Evolutionary conservation across 441 rosid genomes (phyloP).

Genomic region (Dalechampia spathulata): DNA sequence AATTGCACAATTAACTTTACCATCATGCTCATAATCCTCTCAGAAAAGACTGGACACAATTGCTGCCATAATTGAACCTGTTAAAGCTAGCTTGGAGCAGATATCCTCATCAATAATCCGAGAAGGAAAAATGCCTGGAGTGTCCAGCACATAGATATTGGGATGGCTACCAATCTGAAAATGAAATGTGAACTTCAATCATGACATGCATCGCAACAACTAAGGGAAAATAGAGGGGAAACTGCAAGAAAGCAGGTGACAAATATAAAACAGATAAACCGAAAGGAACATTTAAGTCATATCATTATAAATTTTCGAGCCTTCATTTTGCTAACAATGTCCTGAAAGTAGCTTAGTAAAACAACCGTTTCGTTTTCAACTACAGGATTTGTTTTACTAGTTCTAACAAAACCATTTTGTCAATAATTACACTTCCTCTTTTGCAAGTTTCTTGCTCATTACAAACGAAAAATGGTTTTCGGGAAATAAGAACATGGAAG

Average conservation of each 20-base stretch:
- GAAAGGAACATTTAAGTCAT: too few species aligned
- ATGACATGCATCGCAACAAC: too few species aligned
- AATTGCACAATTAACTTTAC: not conserved
- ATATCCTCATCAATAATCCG: slow-evolving; percentile 32
- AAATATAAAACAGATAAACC: too few species aligned
- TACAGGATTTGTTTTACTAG: too few species aligned
- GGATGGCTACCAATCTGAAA: slow-evolving; percentile 74
- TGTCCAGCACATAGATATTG: slow-evolving; percentile 65
- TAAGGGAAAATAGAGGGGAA: not conserved
- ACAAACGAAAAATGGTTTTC: too few species aligned
- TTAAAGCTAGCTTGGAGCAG: slow-evolving; percentile 66
- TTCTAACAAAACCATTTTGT: not conserved
- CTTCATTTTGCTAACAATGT: too few species aligned
- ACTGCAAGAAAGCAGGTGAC: too few species aligned
- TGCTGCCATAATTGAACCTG: slow-evolving; percentile 36
- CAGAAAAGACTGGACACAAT: not conserved
- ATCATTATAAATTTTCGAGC: too few species aligned
- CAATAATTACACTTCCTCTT: too few species aligned
- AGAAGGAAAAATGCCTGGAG: slow-evolving; percentile 73
- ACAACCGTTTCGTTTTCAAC: too few species aligned
- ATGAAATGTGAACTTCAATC: not conserved
- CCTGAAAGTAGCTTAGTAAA: too few species aligned
- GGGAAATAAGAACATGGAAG: not conserved
- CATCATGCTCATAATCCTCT: not conserved
- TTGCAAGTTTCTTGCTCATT: too few species aligned